Base-by-base conservation (phyloP, 257 asterid species). In the Gynochthodes officinalis region DNA sequence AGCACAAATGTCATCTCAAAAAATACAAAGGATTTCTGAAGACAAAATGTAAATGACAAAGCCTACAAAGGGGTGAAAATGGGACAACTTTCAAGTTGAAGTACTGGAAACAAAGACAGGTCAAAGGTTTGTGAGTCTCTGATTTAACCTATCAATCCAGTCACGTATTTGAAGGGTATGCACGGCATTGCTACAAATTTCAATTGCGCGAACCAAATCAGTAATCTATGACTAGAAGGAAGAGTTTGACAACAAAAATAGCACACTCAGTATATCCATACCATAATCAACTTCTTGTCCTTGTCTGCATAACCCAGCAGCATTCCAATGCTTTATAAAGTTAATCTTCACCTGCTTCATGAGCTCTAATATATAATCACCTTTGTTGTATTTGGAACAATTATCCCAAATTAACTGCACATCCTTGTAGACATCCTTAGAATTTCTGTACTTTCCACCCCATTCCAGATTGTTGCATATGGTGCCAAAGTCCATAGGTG, bases 401-500 rank as follows among this genome's bases (percentile, higher is more conserved):
- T 94, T 94, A 73, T 86, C 77, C 97, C 97, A 94, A 81, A 94
- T 88, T 74, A 82, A 85, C 57, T 84, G 88, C 77, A 94, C 99
- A 75, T 94, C 99, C 69, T 78, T 89, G 77, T 80, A 85, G 43
- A 94, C 97, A 77, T 89, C 98, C 83, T 87, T 92, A 2, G 95
- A 73, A 69, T 86, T 94, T 87, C 82, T 87, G 90, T 94, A 94
- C 81, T 88, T 94, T 18, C 52, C 75, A 48, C 98, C 96, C 77
- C 86, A 88, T 77, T 89, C 99, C 80, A 94, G 91, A 80, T 91
- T 91, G 76, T 83, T 89, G 81, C 97, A 89, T 81, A 94, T 83
- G 12, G 99, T 94, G 65, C 98, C 99, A 71, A 94, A 94, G 83
- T 94, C 99, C 99, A 94, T 94, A 10, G 99, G 99, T 58, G 93